phyloP scores from a whole-genome alignment of 345 rosid genomes.

The Brassica napus region DNA sequence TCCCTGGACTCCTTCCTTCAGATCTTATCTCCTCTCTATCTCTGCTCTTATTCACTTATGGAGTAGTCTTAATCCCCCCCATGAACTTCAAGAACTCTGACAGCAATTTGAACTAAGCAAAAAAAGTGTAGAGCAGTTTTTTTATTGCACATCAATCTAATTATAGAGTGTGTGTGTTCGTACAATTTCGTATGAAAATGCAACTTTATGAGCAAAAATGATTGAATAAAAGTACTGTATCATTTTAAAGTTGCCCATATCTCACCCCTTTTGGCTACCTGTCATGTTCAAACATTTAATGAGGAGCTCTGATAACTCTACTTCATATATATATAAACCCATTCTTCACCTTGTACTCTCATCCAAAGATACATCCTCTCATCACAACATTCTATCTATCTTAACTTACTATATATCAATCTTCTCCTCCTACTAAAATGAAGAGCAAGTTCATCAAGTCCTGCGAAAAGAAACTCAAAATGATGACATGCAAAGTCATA shows the following conservation, averaged over 20 bases:
- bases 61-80: conserved; percentile 52
- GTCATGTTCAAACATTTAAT: conserved; percentile 57
- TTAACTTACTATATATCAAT: background rate
- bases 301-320: conserved; percentile 35
- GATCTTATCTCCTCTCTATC: conserved; percentile 57
- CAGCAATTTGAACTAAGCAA: conserved; percentile 11
- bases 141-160: conserved; percentile 16
- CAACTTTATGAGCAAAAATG: conserved; percentile 33
- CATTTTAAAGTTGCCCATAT: conserved; percentile 27
- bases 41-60: conserved; percentile 45
- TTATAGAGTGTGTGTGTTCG: conserved; percentile 48
- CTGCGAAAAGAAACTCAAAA: conserved; percentile 56
- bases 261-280: conserved; percentile 40
- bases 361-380: conserved; percentile 25
- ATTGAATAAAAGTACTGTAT: conserved; percentile 27
- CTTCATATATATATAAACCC: conserved; percentile 34
- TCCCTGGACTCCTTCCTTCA: conserved; percentile 54
- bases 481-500: conserved; percentile 49
- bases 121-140: background rate
- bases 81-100: conserved; percentile 28
- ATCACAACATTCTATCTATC: conserved; percentile 18
- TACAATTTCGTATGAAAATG: conserved; percentile 54
- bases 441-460: conserved; percentile 50
- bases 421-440: conserved; percentile 25
- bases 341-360: conserved; percentile 35